phyloP scores from a whole-genome alignment of 2,329 filamentous ascomycete species.

The Pseudocercospora vitis region DNA sequence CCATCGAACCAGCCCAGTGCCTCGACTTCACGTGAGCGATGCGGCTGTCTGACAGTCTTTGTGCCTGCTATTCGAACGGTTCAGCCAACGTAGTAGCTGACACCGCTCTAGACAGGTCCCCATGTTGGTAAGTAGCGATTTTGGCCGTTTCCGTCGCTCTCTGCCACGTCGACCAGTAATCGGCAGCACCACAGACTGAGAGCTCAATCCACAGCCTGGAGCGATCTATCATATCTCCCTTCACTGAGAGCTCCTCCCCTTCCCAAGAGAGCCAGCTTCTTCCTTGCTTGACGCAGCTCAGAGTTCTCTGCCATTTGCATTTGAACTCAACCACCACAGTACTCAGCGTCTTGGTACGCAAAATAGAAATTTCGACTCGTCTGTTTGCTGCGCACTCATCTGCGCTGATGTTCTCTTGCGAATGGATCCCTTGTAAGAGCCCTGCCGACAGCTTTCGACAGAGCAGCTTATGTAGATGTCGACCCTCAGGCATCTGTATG shows the following conservation, averaged over 20 bases:
- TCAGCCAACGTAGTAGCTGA: too few relatives aligned
- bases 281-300: conserved; percentile 61
- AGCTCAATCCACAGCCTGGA: conserved; percentile 49
- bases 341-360: neutral
- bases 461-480: conserved; percentile 71
- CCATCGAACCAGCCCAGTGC: too few relatives aligned
- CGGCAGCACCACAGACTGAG: too few relatives aligned
- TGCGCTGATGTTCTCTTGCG: conserved; percentile 71
- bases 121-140: too few relatives aligned
- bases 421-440: conserved; percentile 77
- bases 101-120: too few relatives aligned
- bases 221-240: conserved; percentile 58
- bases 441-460: conserved; percentile 72
- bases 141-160: too few relatives aligned
- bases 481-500: conserved; percentile 75
- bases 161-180: too few relatives aligned
- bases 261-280: conserved; percentile 63
- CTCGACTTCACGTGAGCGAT: too few relatives aligned
- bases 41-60: too few relatives aligned
- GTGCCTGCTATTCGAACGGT: too few relatives aligned
- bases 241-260: conserved; percentile 67
- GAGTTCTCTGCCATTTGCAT: conserved; percentile 63
- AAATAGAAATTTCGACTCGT: conserved; percentile 36
- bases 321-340: conserved; percentile 67
- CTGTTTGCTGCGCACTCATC: too few relatives aligned